Conservation (phyloP, 257 asterid species). For the Solanum rostratum region DNA sequence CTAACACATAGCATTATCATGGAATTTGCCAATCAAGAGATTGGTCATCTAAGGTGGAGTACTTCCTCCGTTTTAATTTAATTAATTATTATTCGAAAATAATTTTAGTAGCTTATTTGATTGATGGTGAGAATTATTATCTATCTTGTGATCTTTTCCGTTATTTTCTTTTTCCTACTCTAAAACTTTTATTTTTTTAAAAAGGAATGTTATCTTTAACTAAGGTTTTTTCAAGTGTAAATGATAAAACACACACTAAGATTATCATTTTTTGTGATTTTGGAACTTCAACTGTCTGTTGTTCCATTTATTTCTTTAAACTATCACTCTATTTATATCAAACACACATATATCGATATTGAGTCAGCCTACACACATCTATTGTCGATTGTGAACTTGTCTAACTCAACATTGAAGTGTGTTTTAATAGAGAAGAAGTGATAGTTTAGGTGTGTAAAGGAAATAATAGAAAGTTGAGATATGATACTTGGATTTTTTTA, state of each 20-base stretch:
- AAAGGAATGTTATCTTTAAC: neutral
- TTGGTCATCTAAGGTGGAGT: conserved; percentile 20
- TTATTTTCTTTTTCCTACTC: too few species aligned
- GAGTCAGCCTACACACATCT: neutral
- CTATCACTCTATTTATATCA: neutral
- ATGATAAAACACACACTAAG: neutral
- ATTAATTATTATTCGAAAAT: neutral
- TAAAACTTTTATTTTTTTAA: too few species aligned
- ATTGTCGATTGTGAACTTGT: neutral
- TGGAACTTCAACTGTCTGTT: neutral
- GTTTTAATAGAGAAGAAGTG: neutral
- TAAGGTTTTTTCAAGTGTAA: neutral
- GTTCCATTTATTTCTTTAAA: neutral
- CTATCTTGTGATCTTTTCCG: too few species aligned
- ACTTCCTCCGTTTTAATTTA: neutral
- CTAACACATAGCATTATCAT: neutral
- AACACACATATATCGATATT: neutral
- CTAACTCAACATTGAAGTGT: neutral
- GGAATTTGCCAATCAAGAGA: conserved; percentile 30
- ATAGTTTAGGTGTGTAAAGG: neutral
- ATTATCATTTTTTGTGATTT: neutral
- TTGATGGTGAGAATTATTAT: too few species aligned
- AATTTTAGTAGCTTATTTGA: too few species aligned
- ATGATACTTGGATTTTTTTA: too few species aligned
- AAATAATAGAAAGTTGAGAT: neutral